Base-by-base conservation (phyloP, 495 filamentous ascomycete species). In the Melanomma pulvis-pyrius region DNA sequence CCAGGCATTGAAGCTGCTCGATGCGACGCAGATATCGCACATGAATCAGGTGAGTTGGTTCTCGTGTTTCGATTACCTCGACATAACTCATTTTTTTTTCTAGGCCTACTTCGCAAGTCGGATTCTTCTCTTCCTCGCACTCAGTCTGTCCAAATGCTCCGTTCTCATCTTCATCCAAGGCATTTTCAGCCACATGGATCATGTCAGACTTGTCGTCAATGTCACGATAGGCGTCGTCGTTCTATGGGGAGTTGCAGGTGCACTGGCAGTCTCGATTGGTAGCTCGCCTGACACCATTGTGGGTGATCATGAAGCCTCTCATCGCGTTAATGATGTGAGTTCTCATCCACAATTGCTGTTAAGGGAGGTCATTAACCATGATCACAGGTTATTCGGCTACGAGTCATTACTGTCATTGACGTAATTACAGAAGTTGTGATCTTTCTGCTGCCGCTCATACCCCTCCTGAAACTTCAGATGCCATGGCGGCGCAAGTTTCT, bases 101-200 rank as follows among this genome's bases (percentile, higher is more conserved):
- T 51, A 51, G 48, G 21, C 48, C 3, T 51, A 25, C 22, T 51
- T 29, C 24, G 48, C 22, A 51, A 51, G 48, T 51, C 15, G 48
- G 15, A 51, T 51, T 51, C 48, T 51, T 22, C 48, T 51, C 48
- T 51, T 25, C 48, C 22, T 51, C 22, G 48, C 7, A 51, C 48
- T 51, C 48, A 29, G 4, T 3, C 48, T 51, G 6, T 51, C 48
- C 2, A 51, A 51, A 51, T 29, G 21, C 22, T 51, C 48, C 48
- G 48, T 51, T 51, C 21, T 51, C 48, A 26, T 51, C n/a, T 51
- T 51, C n/a, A 51, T 51, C 15, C 48, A n/a, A 26, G 26, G 21
- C 26, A 25, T 51, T 7, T 51, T 51, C 22, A n/a, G 26, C 48
- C 22, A 29, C 19, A 25, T 9, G 6, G 4, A 3, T 3, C 9